Base-by-base conservation (phyloP, 768 basidiomycete species). In the Exsudoporus frostii region DNA sequence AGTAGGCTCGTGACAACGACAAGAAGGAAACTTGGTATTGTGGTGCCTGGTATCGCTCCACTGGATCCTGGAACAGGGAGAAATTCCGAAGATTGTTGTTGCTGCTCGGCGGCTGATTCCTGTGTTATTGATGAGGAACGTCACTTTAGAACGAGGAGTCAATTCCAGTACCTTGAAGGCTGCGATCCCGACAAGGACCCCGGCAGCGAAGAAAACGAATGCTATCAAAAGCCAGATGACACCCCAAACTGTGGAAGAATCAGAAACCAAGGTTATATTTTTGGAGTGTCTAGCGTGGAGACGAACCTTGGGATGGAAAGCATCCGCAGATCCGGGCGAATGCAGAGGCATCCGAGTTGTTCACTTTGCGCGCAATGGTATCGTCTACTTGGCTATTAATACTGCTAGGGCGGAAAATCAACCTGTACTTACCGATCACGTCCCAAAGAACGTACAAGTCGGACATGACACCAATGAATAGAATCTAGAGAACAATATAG, bases 401-500 rank as follows among this genome's bases (percentile, higher is more conserved):
- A 29, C 11, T 1, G 19, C 22, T 5, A 19, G 4, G 47, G 44
- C 20, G 20, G 6, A 30, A 46, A 8, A 19, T 43, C 15, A 13
- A 17, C 7, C 20, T 33, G n/a, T 11, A 69, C 78, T 53, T 49
- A 84, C 90, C 88, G 32, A 92, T 77, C 45, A 96, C 86, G 60
- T 96, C 93, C 88, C 90, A 95, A 2, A 92, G 76, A 46, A 83
- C 86, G 60, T 93, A 93, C 74, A 93, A 74, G 68, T 88, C 90
- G 8, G 87, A 90, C 91, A 93, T 93, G 56, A 83, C 82, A 17
- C 91, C 91, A 32, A 93, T 82, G 66, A 93, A 93, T 24, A 93
- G 68, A 11, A 92, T 75, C 88, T 89, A 27, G 40, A 29, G 7
- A 15, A 34, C 8, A 24, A 0, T n/a, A 39, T 50, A 33, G 53